Evolutionary conservation across 345 rosid species (phyloP).

Genomic region (Aurinia saxatilis): DNA sequence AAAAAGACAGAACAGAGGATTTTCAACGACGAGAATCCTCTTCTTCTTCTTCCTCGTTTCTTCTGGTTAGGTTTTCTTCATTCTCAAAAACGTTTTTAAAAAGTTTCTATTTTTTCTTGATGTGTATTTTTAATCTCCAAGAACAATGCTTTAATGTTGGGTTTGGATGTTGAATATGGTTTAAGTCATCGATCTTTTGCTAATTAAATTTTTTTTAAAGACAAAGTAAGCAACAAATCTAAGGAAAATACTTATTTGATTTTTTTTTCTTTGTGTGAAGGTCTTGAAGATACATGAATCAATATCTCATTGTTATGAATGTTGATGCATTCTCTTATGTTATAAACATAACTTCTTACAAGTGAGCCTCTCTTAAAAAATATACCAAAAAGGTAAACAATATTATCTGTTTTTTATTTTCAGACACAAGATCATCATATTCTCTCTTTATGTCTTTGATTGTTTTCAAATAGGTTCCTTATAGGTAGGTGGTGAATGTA

Average conservation of each 20-base stretch:
- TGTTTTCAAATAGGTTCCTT: neutral
- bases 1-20: constrained; percentile 26
- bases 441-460: neutral
- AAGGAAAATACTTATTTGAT: neutral
- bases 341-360: neutral
- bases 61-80: constrained; percentile 4
- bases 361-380: constrained; percentile 14
- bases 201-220: neutral
- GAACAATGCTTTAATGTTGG: neutral
- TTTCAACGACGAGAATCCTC: constrained; percentile 22
- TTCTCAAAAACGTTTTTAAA: neutral
- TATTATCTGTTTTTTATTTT: neutral
- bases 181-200: neutral
- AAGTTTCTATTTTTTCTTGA: neutral
- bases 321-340: constrained; percentile 12
- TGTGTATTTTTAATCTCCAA: neutral
- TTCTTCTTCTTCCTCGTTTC: constrained; percentile 21
- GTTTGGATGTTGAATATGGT: neutral
- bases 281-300: constrained; percentile 29
- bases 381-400: neutral
- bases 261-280: neutral
- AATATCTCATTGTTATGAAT: constrained; percentile 19
- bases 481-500: constrained; percentile 15
- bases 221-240: neutral
- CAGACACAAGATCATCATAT: neutral